Evolutionary conservation across 352 stramenopile species (phyloP).

Genomic region (Phytopythium chamaehyphon): DNA sequence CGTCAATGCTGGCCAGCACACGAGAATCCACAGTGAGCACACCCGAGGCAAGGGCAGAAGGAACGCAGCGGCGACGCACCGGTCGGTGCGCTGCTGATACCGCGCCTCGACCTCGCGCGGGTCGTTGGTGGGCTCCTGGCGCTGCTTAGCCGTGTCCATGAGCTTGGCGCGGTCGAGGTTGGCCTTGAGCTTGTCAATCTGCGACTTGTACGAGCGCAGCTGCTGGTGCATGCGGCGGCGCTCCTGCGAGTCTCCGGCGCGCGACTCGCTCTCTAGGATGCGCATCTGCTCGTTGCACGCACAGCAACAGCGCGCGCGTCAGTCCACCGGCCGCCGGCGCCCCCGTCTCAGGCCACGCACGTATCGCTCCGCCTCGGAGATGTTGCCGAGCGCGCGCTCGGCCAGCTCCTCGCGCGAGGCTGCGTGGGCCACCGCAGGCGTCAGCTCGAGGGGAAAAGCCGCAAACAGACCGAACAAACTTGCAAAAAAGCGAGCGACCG

Average conservation of each 20-base stretch:
- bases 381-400: constrained; percentile 58
- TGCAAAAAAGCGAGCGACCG: no score
- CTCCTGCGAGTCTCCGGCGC: constrained; percentile 72
- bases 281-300: constrained; percentile 52
- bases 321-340: no score
- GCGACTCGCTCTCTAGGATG: constrained; percentile 81
- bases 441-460: no score
- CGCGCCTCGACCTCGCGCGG: constrained; percentile 64
- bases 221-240: constrained; percentile 83
- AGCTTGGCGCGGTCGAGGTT: constrained; percentile 74
- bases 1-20: constrained; percentile 40
- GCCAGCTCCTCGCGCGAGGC: constrained; percentile 41
- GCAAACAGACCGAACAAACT: no score
- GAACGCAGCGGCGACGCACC: constrained; percentile 26
- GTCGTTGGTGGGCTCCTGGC: constrained; percentile 35
- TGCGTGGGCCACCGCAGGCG: no score
- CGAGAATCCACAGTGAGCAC: no score
- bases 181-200: constrained; percentile 85
- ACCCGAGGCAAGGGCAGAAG: no score
- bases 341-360: constrained; percentile 23
- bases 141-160: constrained; percentile 67
- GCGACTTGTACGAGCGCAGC: constrained; percentile 78
- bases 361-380: constrained; percentile 77
- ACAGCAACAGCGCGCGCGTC: no score
- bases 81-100: constrained; percentile 71